Evolutionary conservation across 1,139 yeast genomes (phyloP), one percentile per base, ranked within the genome.

Genomic region (Zygoascus meyerae): DNA sequence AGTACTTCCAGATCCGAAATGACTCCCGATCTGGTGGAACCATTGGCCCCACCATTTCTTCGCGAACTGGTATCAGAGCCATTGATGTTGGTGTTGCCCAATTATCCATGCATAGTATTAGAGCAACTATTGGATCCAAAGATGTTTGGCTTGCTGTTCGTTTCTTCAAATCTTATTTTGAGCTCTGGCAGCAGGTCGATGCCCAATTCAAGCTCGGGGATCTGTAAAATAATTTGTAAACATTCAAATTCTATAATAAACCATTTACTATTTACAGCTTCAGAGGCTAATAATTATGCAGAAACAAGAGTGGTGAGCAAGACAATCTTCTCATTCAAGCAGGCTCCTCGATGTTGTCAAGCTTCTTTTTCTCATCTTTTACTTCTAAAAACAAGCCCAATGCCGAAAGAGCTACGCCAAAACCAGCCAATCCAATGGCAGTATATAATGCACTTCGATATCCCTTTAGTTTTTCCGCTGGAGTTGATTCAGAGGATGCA

Each of bases 11-110:
- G 50, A 69, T 86, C 46, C 78, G 95, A 53, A 92, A 90, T 63
- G 95, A 84, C 58, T 80, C 92, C 1, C 90, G 96, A 12, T 87
- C 97, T 64, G 97, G 97, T 1, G 87, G 95, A 5, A 90, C 97
- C 2, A 89, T 90, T 59, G 97, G 97, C 1, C 97, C 97, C 17
- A 82, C 85, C 65, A 71, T 90, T 48, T 81, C 95, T 40, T 82
- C 95, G 2, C 84, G 85, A 59, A 78, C 90, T 47, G 97, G 97
- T 46, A 76, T 90, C 50, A 76, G 95, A 61, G 86, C 96, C 3
- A 71, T 89, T 53, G 98, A 90, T 63, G 68, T 90, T 51, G 98
- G 98, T 49, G 86, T 87, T 61, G 94, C 96, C 2, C 95, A 89
- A 64, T 72, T 90, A 59, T 83, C 95, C 47, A 90, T 90, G 98